Conservation (phyloP, 2,329 filamentous ascomycete species). For the Alternaria conjuncta region DNA sequence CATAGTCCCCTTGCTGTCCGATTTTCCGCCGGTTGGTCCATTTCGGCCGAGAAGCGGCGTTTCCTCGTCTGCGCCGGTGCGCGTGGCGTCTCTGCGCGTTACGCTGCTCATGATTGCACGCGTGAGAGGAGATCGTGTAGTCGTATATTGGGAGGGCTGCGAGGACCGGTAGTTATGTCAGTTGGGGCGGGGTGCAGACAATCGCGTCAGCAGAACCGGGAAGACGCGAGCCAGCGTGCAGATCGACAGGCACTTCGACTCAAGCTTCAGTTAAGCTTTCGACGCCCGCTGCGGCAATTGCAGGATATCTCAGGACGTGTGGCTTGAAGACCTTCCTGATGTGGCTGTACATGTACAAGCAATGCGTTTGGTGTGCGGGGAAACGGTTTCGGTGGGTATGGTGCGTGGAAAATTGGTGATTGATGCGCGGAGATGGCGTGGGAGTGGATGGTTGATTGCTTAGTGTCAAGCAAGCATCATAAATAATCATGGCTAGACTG, state of each 20-base stretch:
- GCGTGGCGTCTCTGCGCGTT: constrained; percentile 14
- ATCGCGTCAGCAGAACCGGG: neutral
- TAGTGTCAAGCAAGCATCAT: constrained; percentile 6
- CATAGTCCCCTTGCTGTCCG: constrained; percentile 19
- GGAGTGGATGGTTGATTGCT: constrained; percentile 7
- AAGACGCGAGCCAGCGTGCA: constrained; percentile 2
- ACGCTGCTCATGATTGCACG: constrained; percentile 21
- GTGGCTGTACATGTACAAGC: constrained; percentile 3
- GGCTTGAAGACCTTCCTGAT: constrained; percentile 13
- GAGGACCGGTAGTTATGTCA: constrained; percentile 12
- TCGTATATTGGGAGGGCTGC: constrained; percentile 8
- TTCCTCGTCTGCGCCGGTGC: constrained; percentile 34
- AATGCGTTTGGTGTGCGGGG: constrained; percentile 8
- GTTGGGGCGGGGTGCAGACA: constrained; percentile 13
- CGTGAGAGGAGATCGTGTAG: neutral
- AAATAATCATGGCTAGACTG: constrained; percentile 17
- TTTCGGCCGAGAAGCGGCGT: constrained; percentile 41
- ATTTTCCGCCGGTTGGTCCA: constrained; percentile 23
- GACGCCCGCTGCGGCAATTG: constrained; percentile 30
- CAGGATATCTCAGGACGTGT: constrained; percentile 29
- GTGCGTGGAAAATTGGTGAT: constrained; percentile 19
- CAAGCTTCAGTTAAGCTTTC: constrained; percentile 36
- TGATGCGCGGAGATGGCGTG: constrained; percentile 19
- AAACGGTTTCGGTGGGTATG: neutral
- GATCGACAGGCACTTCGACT: constrained; percentile 26